Evolutionary conservation across 2,329 filamentous ascomycete genomes (phyloP).

Genomic region (Stemphylium lycopersici): DNA sequence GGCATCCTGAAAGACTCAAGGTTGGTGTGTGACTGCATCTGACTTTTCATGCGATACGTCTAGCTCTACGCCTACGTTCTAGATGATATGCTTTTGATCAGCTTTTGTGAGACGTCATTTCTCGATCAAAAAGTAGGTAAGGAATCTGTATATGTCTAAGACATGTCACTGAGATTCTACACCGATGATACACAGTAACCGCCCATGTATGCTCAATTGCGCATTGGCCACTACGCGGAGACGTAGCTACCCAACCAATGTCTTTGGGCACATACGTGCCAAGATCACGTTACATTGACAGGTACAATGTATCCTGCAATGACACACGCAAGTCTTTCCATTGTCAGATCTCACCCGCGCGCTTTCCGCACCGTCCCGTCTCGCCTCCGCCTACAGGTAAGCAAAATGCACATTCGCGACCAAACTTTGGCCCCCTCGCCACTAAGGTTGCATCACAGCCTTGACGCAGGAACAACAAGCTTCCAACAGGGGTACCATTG

Average conservation of each 20-base stretch:
- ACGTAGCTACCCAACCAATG: not conserved
- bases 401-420: not conserved
- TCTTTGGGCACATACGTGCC: not conserved
- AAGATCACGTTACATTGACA: not conserved
- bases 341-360: slow-evolving; percentile 1
- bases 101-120: too few species aligned
- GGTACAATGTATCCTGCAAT: too few species aligned
- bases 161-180: not conserved
- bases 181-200: not conserved
- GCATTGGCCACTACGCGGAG: not conserved
- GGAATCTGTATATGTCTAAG: not conserved
- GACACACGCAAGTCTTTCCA: not conserved
- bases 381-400: slow-evolving; percentile 1
- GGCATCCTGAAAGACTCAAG: not conserved
- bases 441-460: not conserved
- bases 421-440: not conserved
- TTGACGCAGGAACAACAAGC: slow-evolving; percentile 11
- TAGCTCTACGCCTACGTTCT: too few species aligned
- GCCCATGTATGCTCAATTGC: not conserved
- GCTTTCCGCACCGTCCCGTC: slow-evolving; percentile 4
- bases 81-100: too few species aligned
- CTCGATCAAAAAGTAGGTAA: too few species aligned
- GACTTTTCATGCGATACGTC: too few species aligned
- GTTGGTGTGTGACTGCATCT: not conserved
- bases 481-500: slow-evolving; percentile 6